phyloP scores from a whole-genome alignment of 2,329 filamentous ascomycete species.

The Aspergillus novoparasiticus region DNA sequence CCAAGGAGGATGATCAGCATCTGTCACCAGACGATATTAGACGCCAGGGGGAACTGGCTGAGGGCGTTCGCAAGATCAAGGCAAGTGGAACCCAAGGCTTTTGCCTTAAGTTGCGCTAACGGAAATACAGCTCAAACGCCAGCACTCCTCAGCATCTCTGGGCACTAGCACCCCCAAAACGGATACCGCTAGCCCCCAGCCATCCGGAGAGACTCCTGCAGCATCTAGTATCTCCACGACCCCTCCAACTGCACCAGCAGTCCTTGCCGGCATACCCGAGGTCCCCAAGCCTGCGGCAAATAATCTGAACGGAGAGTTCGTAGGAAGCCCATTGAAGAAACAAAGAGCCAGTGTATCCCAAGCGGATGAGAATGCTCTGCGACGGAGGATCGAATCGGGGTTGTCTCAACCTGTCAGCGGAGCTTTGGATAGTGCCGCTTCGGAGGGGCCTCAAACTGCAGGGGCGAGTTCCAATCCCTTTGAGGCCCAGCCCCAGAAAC shows the following conservation, averaged over 20 bases:
- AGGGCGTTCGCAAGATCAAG: constrained; percentile 68
- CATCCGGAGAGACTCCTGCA: constrained; percentile 39
- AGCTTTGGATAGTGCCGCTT: constrained; percentile 28
- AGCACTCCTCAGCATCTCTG: constrained; percentile 63
- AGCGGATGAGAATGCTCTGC: constrained; percentile 43
- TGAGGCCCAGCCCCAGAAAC: constrained; percentile 22
- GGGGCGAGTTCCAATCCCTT: constrained; percentile 17
- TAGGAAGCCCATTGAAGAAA: constrained; percentile 52
- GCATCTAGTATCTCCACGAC: constrained; percentile 37
- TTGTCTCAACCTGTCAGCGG: constrained; percentile 43
- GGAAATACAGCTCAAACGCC: constrained; percentile 61
- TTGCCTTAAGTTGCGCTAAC: not conserved
- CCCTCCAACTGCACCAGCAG: constrained; percentile 32
- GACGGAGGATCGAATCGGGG: constrained; percentile 43
- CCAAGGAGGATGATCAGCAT: constrained; percentile 49
- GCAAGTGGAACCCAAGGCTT: constrained; percentile 42
- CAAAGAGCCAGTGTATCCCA: constrained; percentile 49
- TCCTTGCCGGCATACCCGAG: constrained; percentile 22
- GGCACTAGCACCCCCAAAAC: constrained; percentile 37
- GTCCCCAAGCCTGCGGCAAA: constrained; percentile 25
- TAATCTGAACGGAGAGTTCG: constrained; percentile 37
- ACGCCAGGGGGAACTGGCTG: constrained; percentile 62
- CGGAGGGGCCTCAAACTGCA: constrained; percentile 18
- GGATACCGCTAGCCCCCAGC: constrained; percentile 40
- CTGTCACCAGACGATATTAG: constrained; percentile 64